These are phyloP conservation scores for Pisolithus albus DNA, from an alignment of 768 basidiomycete species.

Conservation along the genomic window DNA sequence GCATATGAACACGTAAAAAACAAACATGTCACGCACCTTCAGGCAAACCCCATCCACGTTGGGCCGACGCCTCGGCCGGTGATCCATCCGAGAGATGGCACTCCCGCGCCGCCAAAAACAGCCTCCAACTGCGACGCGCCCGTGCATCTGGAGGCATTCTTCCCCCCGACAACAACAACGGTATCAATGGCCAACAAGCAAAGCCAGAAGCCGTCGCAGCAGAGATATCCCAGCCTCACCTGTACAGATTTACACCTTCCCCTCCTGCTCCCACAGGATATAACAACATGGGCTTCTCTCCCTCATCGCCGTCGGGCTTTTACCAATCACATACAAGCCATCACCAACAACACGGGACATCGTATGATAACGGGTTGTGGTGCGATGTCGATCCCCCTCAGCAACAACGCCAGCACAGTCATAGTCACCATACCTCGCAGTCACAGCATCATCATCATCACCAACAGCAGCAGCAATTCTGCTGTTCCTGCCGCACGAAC, in stretches of 20 bases:
- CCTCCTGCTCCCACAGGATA: conserved; percentile 45
- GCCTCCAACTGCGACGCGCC: conserved; percentile 35
- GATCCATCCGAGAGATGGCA: conserved; percentile 85
- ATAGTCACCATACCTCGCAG: conserved; percentile 14
- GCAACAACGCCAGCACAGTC: conserved; percentile 13
- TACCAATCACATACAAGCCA: conserved; percentile 14
- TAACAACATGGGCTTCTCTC: conserved; percentile 16
- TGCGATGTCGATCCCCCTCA: conserved; percentile 18
- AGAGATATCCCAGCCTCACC: conserved; percentile 42
- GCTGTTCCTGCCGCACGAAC: conserved; percentile 59
- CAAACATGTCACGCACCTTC: not conserved
- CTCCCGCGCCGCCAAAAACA: conserved; percentile 69
- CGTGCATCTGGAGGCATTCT: not conserved
- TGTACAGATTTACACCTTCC: conserved; percentile 68
- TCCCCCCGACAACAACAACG: not conserved
- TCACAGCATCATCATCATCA: conserved; percentile 1
- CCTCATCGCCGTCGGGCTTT: not conserved
- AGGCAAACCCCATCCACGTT: conserved; percentile 85
- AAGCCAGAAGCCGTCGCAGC: conserved; percentile 52
- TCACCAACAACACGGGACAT: conserved; percentile 28
- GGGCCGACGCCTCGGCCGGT: conserved; percentile 66
- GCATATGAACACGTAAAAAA: not conserved
- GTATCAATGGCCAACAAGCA: conserved; percentile 39
- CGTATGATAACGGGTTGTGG: conserved; percentile 32
- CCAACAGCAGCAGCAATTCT: conserved; percentile 29